Conservation (phyloP, 176 grass and related monocot genomes). For the Rhynchospora tenuis region DNA sequence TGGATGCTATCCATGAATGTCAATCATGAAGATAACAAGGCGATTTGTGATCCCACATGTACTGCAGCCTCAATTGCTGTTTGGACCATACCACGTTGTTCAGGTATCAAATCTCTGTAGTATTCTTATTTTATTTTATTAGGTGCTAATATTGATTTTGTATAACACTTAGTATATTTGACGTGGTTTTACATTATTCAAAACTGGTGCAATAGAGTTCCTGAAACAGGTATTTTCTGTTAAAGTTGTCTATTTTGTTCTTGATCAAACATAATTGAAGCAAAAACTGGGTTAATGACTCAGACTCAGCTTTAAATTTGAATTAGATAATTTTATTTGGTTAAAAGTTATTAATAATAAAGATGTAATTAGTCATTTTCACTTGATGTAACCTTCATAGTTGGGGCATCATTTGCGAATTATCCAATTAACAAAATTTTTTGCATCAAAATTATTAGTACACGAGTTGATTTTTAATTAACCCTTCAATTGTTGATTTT, state of each 20-base stretch:
- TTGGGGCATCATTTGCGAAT: neutral
- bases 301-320: neutral
- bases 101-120: slow-evolving; percentile 19
- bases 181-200: neutral
- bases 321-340: neutral
- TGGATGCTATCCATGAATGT: slow-evolving; percentile 58
- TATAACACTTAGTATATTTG: neutral
- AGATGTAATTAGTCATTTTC: neutral
- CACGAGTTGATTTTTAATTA: neutral
- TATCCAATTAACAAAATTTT: neutral
- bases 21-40: slow-evolving; percentile 41
- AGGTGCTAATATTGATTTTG: slow-evolving; percentile 2
- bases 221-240: neutral
- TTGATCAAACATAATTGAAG: neutral
- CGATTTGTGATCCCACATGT: slow-evolving; percentile 36
- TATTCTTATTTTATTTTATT: neutral
- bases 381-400: neutral
- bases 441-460: neutral
- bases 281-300: neutral
- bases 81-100: slow-evolving; percentile 35
- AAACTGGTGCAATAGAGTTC: neutral
- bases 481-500: neutral
- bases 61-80: slow-evolving; percentile 38
- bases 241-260: neutral
- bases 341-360: neutral